Percentiles rank a stretch among this genome's conserved stretches.
Conservation (phyloP, 306 rosid genomes). For the Vigna angularis region DNA sequence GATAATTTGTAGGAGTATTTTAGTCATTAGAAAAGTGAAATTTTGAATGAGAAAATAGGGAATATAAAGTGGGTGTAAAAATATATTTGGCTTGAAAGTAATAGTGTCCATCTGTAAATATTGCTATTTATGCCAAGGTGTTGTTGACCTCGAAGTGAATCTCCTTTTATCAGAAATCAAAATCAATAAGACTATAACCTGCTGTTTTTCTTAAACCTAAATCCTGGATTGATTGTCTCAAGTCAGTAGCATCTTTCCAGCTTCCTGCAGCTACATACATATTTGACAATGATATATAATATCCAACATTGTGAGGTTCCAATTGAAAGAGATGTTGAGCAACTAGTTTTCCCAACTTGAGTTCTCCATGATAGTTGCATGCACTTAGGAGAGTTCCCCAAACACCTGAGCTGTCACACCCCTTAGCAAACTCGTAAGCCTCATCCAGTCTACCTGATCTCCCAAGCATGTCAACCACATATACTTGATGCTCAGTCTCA, state of each 20-base stretch:
- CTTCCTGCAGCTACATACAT: slow-evolving; percentile 72
- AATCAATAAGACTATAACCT: slow-evolving; percentile 62
- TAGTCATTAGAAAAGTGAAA: no score
- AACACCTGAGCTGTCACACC: slow-evolving; percentile 51
- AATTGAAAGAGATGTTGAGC: slow-evolving; percentile 57
- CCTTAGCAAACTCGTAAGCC: slow-evolving; percentile 56
- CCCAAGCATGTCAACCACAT: slow-evolving; percentile 63
- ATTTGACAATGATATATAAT: slow-evolving; percentile 64
- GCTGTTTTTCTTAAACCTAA: slow-evolving; percentile 51
- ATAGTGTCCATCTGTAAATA: no score
- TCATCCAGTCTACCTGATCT: slow-evolving; percentile 58
- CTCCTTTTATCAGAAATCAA: slow-evolving; percentile 39
- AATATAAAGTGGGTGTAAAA: no score
- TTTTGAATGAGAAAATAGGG: no score
- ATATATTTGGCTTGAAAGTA: no score
- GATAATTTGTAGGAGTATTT: no score
- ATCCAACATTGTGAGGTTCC: slow-evolving; percentile 67
- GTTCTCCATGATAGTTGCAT: slow-evolving; percentile 68
- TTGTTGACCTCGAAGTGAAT: no score
- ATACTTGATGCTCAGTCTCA: slow-evolving; percentile 63
- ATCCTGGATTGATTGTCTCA: slow-evolving; percentile 47
- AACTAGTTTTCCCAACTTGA: slow-evolving; percentile 58
- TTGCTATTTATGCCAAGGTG: no score
- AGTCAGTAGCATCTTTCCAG: slow-evolving; percentile 67
- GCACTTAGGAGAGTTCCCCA: slow-evolving; percentile 69